These are phyloP conservation scores for Trichoderma gracile DNA, from an alignment of 2,329 filamentous ascomycete species.

Conservation along the genomic window DNA sequence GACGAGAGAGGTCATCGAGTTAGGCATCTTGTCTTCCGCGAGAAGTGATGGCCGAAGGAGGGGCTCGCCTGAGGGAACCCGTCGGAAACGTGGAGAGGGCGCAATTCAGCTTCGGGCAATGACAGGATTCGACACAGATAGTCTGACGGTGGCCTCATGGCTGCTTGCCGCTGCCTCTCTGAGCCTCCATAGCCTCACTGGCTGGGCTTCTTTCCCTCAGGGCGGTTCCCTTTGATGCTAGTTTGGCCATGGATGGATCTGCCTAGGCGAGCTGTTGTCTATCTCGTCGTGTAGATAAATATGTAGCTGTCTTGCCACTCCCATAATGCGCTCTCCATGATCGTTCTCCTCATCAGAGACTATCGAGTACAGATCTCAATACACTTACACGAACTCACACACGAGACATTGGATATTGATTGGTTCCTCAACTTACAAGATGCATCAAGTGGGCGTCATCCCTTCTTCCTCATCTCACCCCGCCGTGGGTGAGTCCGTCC, in stretches of 20 bases:
- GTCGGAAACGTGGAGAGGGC: constrained; percentile 3
- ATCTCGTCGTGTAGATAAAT: constrained; percentile 12
- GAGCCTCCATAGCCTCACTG: constrained; percentile 16
- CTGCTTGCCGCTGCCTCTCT: not conserved
- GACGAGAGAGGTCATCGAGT: constrained; percentile 1
- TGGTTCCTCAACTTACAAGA: not conserved
- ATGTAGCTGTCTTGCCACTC: constrained; percentile 7
- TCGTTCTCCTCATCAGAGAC: not conserved
- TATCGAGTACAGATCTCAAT: not conserved
- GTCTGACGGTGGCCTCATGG: constrained; percentile 12
- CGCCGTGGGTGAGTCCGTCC: not conserved
- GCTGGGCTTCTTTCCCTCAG: not conserved
- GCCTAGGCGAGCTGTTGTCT: not conserved
- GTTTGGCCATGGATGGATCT: constrained; percentile 3
- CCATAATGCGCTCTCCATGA: not conserved
- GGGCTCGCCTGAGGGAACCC: not conserved
- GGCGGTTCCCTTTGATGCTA: not conserved
- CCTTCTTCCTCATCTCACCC: constrained; percentile 13
- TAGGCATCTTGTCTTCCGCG: constrained; percentile 18
- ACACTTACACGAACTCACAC: not conserved
- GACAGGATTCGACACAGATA: constrained; percentile 3
- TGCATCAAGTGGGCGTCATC: constrained; percentile 2
- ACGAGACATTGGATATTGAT: not conserved
- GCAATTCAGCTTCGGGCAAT: constrained; percentile 17
- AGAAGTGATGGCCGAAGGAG: constrained; percentile 20